A percentile compares a stretch with the other conserved stretches of the same genome.
Evolutionary conservation across 2,329 filamentous ascomycete genomes (phyloP).

Genomic region (Dichotomopilus funicola): DNA sequence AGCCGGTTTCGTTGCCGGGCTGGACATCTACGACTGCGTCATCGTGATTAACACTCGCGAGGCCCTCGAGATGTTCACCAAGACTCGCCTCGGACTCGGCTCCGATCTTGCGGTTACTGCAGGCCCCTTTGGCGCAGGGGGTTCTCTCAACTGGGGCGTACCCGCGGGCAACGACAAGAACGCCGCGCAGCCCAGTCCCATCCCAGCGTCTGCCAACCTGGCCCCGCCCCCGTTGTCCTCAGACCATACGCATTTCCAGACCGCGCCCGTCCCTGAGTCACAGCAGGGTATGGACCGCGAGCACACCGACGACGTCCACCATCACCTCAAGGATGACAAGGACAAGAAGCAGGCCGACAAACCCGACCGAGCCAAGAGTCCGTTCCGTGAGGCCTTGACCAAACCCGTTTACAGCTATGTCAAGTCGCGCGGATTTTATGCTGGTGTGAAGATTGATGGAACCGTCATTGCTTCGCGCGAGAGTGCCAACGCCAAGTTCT

Average conservation of each 20-base stretch:
- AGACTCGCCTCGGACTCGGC: constrained; percentile 67
- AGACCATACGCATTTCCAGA: constrained; percentile 16
- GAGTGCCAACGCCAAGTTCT: constrained; percentile 86
- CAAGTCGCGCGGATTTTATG: constrained; percentile 84
- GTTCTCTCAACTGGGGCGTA: constrained; percentile 56
- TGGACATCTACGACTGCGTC: constrained; percentile 86
- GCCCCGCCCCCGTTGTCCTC: constrained; percentile 18
- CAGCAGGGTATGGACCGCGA: constrained; percentile 9
- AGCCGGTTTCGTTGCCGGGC: constrained; percentile 71
- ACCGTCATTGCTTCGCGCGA: constrained; percentile 78
- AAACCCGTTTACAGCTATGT: constrained; percentile 61
- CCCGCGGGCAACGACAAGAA: constrained; percentile 7
- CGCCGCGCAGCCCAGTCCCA: not conserved
- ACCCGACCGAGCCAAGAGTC: constrained; percentile 21
- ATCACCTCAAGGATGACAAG: constrained; percentile 3
- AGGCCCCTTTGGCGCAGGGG: constrained; percentile 63
- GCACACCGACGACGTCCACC: no score
- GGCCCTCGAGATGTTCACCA: constrained; percentile 70
- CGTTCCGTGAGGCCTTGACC: constrained; percentile 26
- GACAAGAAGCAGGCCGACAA: constrained; percentile 8
- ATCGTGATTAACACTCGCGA: constrained; percentile 75
- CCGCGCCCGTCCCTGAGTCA: constrained; percentile 4
- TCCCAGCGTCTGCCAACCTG: constrained; percentile 7
- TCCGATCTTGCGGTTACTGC: constrained; percentile 72
- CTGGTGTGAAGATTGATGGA: constrained; percentile 78